Base-by-base conservation (phyloP, 1,139 yeast species). In the Candida tropicalis region DNA sequence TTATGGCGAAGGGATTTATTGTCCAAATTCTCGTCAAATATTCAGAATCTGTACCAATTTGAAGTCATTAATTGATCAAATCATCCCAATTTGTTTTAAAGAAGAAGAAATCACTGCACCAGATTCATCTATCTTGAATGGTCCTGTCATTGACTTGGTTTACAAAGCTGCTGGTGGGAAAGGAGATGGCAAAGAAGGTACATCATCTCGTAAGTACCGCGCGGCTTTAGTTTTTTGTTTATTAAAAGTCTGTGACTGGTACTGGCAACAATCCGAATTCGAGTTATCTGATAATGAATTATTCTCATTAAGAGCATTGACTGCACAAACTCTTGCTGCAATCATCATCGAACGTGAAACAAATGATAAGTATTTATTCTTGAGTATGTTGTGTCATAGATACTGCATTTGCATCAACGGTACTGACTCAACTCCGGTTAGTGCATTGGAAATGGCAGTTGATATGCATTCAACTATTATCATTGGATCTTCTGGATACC, bases 121-220 rank as follows among this genome's bases (percentile, higher is more conserved):
- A 4, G 81, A 81, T 46, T 82, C 93, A 0, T 75, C 84, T 1
- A 73, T 88, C 41, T 63, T 88, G 44, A 84, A 81, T 47, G 71
- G 73, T 8, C 70, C 73, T 18, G 88, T 87, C 1, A 60, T 87
- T 18, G 60, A 73, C 6, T 71, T 88, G 50, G 84, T 83, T 1
- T 73, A 78, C 45, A 75, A 74, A 35, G 95, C 96, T 2, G 95
- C 96, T 15, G 96, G 95, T 9, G 96, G 96, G 15, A 73, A 75
- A 44, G 87, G 88, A 3, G 65, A 75, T 37, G 88, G 91, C 12
- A 63, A 69, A 42, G 53, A 57, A 10, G 85, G 83, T 1, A 66
- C 84, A 0, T 73, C 85, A 3, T 71, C 84, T 1, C 70, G 75
- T 53, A 79, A 81, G 55, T 88, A 87, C 58, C 78, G 84, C 41